A percentile compares a stretch with the other conserved stretches of the same genome.
Evolutionary conservation across 768 basidiomycete genomes (phyloP).

Genomic region (Lepiota brunneoincarnata): DNA sequence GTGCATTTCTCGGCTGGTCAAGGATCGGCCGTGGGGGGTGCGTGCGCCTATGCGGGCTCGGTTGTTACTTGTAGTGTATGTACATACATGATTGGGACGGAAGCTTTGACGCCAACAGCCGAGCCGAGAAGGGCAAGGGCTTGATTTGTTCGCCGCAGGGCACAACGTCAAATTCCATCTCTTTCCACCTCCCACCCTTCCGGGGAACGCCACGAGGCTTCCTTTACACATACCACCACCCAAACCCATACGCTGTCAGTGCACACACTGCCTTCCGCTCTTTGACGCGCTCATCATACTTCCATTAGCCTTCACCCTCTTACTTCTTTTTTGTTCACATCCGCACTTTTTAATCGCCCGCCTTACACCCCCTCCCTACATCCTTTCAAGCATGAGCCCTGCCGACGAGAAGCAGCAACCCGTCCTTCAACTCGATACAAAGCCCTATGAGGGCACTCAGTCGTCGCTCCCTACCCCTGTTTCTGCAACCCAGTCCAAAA

Average conservation of each 20-base stretch:
- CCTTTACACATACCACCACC: too few relatives aligned
- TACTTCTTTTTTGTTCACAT: neutral
- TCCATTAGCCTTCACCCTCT: neutral
- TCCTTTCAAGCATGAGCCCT: constrained; percentile 12
- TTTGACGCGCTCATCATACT: neutral
- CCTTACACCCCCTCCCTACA: neutral
- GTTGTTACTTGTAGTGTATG: too few relatives aligned
- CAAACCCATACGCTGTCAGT: constrained; percentile 9
- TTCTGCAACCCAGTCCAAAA: constrained; percentile 36
- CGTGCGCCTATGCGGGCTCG: too few relatives aligned
- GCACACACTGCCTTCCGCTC: neutral
- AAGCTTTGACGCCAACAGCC: too few relatives aligned
- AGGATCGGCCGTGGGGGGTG: too few relatives aligned
- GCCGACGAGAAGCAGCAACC: constrained; percentile 26
- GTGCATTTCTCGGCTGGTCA: too few relatives aligned
- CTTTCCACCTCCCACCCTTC: neutral
- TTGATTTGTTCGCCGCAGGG: too few relatives aligned
- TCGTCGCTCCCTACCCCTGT: constrained; percentile 57
- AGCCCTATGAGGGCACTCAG: constrained; percentile 15
- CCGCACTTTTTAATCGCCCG: neutral
- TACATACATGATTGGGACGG: too few relatives aligned
- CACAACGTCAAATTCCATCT: neutral
- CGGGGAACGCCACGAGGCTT: too few relatives aligned
- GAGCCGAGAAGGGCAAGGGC: too few relatives aligned
- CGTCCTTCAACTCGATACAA: constrained; percentile 13